Conservation (phyloP, 73 alveolate genomes). For the Paramecium sexaurelia region DNA sequence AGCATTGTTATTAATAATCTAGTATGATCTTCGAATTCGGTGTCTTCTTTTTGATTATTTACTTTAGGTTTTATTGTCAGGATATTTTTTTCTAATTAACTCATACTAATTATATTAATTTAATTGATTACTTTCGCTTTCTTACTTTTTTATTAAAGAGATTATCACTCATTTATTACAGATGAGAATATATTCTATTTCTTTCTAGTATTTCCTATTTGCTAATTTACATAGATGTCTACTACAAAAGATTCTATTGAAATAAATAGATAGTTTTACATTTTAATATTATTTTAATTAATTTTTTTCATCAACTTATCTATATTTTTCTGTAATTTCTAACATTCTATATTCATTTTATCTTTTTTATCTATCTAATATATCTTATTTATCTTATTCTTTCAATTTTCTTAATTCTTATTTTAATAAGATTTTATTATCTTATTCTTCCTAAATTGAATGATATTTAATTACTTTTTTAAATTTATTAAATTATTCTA, state of each 20-base stretch:
- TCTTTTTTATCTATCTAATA: background rate
- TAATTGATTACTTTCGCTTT: background rate
- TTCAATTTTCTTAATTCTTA: background rate
- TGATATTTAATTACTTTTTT: background rate
- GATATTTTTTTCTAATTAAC: background rate
- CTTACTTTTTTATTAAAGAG: background rate
- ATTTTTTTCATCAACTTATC: background rate
- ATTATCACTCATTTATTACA: slow-evolving; percentile 14
- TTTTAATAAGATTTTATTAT: background rate
- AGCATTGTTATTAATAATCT: slow-evolving; percentile 11
- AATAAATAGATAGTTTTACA: background rate
- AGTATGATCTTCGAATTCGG: slow-evolving; percentile 2
- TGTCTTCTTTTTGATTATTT: background rate
- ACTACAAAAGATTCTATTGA: background rate
- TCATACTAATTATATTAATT: background rate
- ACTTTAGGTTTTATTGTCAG: background rate
- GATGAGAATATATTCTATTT: background rate
- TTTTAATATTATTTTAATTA: slow-evolving; percentile 2
- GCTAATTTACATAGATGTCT: background rate
- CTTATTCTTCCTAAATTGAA: slow-evolving; percentile 18
- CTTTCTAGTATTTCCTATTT: slow-evolving; percentile 5
- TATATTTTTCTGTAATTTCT: background rate
- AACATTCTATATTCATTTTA: background rate
- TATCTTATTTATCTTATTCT: background rate
- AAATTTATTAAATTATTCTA: background rate